Evolutionary conservation across 768 basidiomycete genomes (phyloP), one percentile per base, ranked within the genome.

Genomic region (Lactarius deliciosus): DNA sequence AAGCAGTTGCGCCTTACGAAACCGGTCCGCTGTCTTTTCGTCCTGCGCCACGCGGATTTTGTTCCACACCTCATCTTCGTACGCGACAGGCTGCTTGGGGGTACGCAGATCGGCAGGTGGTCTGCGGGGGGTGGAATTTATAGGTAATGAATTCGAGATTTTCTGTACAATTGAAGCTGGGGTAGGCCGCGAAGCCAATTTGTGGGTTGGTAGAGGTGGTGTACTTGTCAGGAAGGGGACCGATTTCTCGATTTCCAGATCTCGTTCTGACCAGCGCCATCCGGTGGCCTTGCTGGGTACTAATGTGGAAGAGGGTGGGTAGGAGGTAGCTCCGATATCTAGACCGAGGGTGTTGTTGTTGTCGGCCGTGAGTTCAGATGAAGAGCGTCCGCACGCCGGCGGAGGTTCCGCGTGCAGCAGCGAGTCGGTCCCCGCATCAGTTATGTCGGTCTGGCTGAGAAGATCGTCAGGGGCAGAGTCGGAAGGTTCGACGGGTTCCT

Each of bases 61-160:
- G 70, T 86, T 86, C 90, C 91, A 94, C 0, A 88, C 88, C 64
- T 90, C 88, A 63, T 89, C 85, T 72, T 89, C 85, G 71, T 89
- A 86, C 22, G 86, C 75, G n/a, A 80, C 77, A 69, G 32, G 57
- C 79, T 84, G 15, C 79, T 81, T 69, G 77, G 82, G 32, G 81
- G 80, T 68, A 79, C 81, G 60, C 68, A 66, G 15, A 58, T 61
- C 34, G 64, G 40, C 11, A 59, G 58, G 45, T 55, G 50, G 18
- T 61, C 28, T 36, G 68, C 69, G 55, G 36, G 62, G 57, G 58
- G 62, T 10, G 54, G 61, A 34, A 22, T 60, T 47, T 59, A 1
- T 32, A 53, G 59, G 36, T 58, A 32, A 20, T 38, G 15, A 45
- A 30, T 20, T 43, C 53, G 28, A 18, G 54, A 57, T 18, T 61